Evolutionary conservation across 1,284 basidiomycete species (phyloP).

Genomic region (Naganishia albida): DNA sequence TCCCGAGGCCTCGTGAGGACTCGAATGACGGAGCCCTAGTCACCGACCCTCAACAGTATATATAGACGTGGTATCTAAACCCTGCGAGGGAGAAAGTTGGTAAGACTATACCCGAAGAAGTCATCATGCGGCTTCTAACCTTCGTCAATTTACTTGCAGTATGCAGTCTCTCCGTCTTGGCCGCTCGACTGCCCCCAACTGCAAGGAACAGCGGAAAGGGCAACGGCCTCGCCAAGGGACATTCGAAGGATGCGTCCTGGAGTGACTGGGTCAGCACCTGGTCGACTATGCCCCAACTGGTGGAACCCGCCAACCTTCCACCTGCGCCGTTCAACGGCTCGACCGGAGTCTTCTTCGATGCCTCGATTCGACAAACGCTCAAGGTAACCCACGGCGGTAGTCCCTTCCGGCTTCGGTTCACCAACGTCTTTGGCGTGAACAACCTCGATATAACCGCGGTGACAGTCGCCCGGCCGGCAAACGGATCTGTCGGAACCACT

Average conservation of each 20-base stretch:
- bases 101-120: not conserved
- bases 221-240: conserved; percentile 11
- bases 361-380: conserved; percentile 60
- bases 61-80: not conserved
- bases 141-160: not conserved
- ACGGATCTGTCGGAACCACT: conserved; percentile 50
- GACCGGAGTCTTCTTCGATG: conserved; percentile 53
- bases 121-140: conserved; percentile 14
- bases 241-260: conserved; percentile 8
- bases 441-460: conserved; percentile 57
- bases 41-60: not conserved
- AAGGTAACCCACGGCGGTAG: conserved; percentile 55
- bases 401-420: conserved; percentile 57
- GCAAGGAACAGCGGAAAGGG: conserved; percentile 2
- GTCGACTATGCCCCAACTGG: conserved; percentile 27
- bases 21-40: not conserved
- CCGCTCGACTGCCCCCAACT: not conserved
- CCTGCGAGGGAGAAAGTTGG: not conserved
- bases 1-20: no score
- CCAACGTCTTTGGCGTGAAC: conserved; percentile 58
- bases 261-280: conserved; percentile 25
- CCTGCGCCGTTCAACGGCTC: conserved; percentile 29
- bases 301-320: conserved; percentile 27
- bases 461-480: conserved; percentile 55
- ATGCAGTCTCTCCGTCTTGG: conserved; percentile 5